Evolutionary conservation across 495 filamentous ascomycete species (phyloP), one percentile per base, ranked within the genome.

Genomic region (Jackrogersella minutella): DNA sequence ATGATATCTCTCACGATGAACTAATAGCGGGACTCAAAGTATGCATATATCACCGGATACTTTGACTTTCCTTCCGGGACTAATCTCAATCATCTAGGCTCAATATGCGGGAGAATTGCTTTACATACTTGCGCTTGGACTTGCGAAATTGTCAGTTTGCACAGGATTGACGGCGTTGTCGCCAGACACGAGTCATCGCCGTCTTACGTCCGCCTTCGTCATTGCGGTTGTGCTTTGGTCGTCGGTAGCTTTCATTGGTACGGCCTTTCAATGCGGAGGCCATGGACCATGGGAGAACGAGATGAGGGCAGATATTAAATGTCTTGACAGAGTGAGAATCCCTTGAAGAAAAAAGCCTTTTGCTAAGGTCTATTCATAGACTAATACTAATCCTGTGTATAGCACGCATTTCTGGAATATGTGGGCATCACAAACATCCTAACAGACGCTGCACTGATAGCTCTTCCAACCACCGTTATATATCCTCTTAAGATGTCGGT

Each of bases 241-340:
- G 6, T 5, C 79, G 14, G 47, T 69, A 16, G 70, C 74, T 17
- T 52, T 81, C 6, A 55, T 82, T 24, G 72, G 70, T 2, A 67
- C 73, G 0, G 75, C 77, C 8, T 82, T 84, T 22, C 78, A 82
- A 53, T 84, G 82, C 41, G 64, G 68, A 8, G 22, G 69, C 11
- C 76, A 77, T 2, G 46, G 70, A 1, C 69, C 77, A 1, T 84
- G 82, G 82, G 71, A 75, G 43, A 74, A 6, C 1, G 46, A n/a
- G n/a, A n/a, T n/a, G n/a, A n/a, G 76, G 16, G 44, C 72, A n/a
- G 31, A 69, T 26, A 51, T 67, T 5, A 71, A 58, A 16, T 82
- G 81, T 37, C 72, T 80, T 43, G 60, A 80, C 50, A 63, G 66
- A 59, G 77, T 80, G 65, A 68, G 76, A 59, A 2, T 21, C 2